These are phyloP conservation scores for Trypanosomatidae sp. DNA, from an alignment of 208 protist species.

Conservation along the genomic window DNA sequence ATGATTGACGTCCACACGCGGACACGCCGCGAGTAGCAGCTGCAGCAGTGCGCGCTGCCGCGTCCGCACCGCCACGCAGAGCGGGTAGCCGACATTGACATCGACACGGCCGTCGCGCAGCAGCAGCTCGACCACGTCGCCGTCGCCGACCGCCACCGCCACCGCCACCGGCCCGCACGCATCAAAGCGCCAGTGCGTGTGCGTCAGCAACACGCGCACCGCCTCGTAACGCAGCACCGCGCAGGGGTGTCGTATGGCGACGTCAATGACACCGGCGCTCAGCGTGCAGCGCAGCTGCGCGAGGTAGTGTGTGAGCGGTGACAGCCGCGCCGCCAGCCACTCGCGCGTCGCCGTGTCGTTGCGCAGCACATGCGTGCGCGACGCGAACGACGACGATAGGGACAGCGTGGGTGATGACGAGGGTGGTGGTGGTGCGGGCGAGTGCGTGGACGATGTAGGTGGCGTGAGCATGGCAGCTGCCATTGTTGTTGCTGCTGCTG, in stretches of 20 bases:
- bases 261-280: conserved; percentile 16
- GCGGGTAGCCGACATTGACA: conserved; percentile 28
- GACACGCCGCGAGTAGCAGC: conserved; percentile 7
- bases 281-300: not conserved
- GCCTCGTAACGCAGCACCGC: conserved; percentile 8
- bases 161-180: conserved; percentile 28
- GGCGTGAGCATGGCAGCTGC: not conserved
- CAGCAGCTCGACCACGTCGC: conserved; percentile 8
- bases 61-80: conserved; percentile 14
- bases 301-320: too few relatives aligned
- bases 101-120: conserved; percentile 13
- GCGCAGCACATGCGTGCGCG: too few relatives aligned
- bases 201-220: conserved; percentile 11
- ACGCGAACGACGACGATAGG: too few relatives aligned
- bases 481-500: not conserved
- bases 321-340: too few relatives aligned
- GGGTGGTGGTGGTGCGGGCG: too few relatives aligned
- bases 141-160: conserved; percentile 16
- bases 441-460: too few relatives aligned
- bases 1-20: conserved; percentile 21
- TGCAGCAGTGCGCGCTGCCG: conserved; percentile 8
- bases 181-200: conserved; percentile 11
- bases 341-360: too few relatives aligned
- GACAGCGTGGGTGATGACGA: too few relatives aligned
- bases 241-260: conserved; percentile 21